These are phyloP conservation scores for Solanum stenotomum DNA, from an alignment of 257 asterid species.

Conservation along the genomic window DNA sequence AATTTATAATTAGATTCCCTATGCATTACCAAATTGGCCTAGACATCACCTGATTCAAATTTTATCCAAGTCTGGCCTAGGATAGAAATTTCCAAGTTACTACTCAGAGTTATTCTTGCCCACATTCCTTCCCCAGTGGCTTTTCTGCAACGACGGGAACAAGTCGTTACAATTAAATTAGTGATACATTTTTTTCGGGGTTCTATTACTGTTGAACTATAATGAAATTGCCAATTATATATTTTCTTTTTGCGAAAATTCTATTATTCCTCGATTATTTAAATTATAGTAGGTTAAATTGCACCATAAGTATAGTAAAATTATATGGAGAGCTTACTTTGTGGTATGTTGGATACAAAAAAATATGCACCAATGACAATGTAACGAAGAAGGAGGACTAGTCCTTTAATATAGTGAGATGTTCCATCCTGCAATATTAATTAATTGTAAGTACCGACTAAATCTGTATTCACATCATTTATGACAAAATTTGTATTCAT, in stretches of 20 bases:
- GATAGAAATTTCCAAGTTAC: too few species aligned
- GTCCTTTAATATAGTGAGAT: conserved; percentile 82
- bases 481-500: too few species aligned
- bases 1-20: too few species aligned
- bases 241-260: neutral
- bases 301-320: neutral
- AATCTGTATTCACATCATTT: too few species aligned
- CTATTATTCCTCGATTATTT: neutral
- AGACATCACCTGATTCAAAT: too few species aligned
- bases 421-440: conserved; percentile 61
- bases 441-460: neutral
- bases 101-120: too few species aligned
- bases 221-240: neutral
- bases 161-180: neutral
- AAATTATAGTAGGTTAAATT: neutral
- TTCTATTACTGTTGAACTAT: neutral
- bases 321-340: conserved; percentile 20
- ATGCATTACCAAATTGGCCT: too few species aligned
- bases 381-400: conserved; percentile 69
- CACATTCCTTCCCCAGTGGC: too few species aligned
- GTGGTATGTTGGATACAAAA: conserved; percentile 39
- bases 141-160: too few species aligned
- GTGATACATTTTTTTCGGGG: too few species aligned
- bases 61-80: too few species aligned
- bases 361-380: conserved; percentile 64